Percentiles rank a stretch among this genome's conserved stretches.
Evolutionary conservation across 768 basidiomycete species (phyloP).

Genomic region (Amanita phalloides): DNA sequence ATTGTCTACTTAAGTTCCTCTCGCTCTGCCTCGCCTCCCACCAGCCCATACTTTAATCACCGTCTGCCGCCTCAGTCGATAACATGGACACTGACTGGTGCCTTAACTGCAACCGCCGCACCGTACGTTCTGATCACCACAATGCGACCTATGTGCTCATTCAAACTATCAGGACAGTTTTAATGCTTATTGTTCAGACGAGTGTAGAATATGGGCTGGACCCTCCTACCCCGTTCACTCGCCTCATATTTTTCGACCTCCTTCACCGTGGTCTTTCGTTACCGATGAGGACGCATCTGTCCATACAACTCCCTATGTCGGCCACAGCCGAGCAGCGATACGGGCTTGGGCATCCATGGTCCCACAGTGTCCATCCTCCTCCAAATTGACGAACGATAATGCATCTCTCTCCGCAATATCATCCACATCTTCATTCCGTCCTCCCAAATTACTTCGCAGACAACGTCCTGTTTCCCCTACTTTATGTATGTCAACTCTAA

Average conservation of each 20-base stretch:
- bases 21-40: constrained; percentile 10
- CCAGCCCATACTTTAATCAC: constrained; percentile 9
- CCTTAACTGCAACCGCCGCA: constrained; percentile 47
- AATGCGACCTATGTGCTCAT: constrained; percentile 7
- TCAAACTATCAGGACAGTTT: constrained; percentile 18
- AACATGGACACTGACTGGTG: constrained; percentile 67
- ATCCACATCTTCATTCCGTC: constrained; percentile 13
- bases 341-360: constrained; percentile 34
- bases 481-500: constrained; percentile 37
- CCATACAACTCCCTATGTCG: constrained; percentile 22
- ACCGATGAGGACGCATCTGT: constrained; percentile 18
- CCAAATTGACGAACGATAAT: constrained; percentile 11
- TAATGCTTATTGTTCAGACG: constrained; percentile 42
- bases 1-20: constrained; percentile 12
- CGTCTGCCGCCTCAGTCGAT: constrained; percentile 10
- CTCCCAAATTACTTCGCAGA: constrained; percentile 29
- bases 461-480: constrained; percentile 36
- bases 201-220: constrained; percentile 26
- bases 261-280: constrained; percentile 7
- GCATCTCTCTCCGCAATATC: constrained; percentile 12
- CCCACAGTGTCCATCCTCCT: constrained; percentile 20
- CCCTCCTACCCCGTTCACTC: constrained; percentile 12
- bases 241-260: neutral
- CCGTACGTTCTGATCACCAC: constrained; percentile 27
- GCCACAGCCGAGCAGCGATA: constrained; percentile 32